Evolutionary conservation across 768 basidiomycete genomes (phyloP).

Genomic region (Mycena amicta): DNA sequence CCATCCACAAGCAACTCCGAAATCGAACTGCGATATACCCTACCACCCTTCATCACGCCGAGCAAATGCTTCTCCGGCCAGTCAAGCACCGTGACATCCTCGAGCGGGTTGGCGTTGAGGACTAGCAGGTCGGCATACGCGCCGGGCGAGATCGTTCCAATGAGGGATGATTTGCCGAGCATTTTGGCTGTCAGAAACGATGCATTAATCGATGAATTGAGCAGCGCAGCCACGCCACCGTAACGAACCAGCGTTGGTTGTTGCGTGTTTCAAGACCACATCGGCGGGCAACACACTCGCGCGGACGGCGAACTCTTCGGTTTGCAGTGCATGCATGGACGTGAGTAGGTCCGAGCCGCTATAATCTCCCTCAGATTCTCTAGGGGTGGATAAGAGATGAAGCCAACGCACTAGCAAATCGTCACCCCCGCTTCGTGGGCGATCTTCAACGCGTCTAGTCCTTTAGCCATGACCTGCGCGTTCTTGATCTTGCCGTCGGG

Average conservation of each 20-base stretch:
- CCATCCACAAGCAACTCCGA: constrained; percentile 22
- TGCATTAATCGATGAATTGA: too few relatives aligned
- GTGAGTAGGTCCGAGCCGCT: constrained; percentile 33
- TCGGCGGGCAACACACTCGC: constrained; percentile 35
- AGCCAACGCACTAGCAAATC: constrained; percentile 37
- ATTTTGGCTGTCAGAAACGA: constrained; percentile 32
- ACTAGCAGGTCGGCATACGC: constrained; percentile 45
- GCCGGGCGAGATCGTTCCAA: constrained; percentile 38
- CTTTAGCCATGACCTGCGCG: constrained; percentile 41
- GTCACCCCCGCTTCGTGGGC: constrained; percentile 44
- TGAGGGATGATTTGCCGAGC: constrained; percentile 34
- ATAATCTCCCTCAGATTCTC: too few relatives aligned
- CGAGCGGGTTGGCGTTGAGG: constrained; percentile 42
- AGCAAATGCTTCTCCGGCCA: constrained; percentile 40
- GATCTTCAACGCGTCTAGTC: constrained; percentile 41
- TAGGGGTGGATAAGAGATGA: too few relatives aligned
- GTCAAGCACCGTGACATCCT: constrained; percentile 44
- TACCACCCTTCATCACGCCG: constrained; percentile 40
- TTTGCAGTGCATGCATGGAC: constrained; percentile 50
- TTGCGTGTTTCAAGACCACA: constrained; percentile 43
- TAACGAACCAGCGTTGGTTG: constrained; percentile 37
- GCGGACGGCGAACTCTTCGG: constrained; percentile 44
- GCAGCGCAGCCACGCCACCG: too few relatives aligned
- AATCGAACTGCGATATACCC: constrained; percentile 29
- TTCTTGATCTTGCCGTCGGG: constrained; percentile 42